Evolutionary conservation across 345 rosid species (phyloP).

Genomic region (Melastoma malabathricum): DNA sequence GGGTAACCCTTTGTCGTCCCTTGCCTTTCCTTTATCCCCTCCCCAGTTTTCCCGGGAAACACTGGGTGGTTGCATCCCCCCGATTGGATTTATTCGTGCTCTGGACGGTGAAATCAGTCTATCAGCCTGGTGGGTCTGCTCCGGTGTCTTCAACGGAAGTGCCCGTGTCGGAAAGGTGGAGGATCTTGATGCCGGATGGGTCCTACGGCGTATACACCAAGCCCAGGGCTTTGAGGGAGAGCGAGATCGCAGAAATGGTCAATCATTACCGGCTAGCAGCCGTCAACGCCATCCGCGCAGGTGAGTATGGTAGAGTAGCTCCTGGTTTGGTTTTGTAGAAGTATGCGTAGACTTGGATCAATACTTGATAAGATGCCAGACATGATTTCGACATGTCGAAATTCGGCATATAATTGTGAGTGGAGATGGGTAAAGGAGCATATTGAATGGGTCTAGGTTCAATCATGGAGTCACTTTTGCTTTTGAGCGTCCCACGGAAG

Average conservation of each 20-base stretch:
- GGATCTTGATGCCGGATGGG: constrained; percentile 16
- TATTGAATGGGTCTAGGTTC: no score
- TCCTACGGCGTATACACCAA: constrained; percentile 15
- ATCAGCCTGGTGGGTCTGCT: constrained; percentile 30
- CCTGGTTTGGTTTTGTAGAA: no score
- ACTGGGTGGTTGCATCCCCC: no score
- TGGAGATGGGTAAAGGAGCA: no score
- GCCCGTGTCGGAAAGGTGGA: constrained; percentile 28
- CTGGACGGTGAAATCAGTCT: constrained; percentile 10
- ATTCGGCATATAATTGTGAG: no score
- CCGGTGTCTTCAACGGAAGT: constrained; percentile 26
- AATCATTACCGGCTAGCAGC: constrained; percentile 24
- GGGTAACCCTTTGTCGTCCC: constrained; percentile 13
- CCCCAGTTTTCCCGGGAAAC: not conserved
- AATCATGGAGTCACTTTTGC: no score
- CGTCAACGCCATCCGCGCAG: constrained; percentile 29
- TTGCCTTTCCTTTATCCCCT: not conserved
- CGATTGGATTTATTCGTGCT: no score
- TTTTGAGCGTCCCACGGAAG: no score
- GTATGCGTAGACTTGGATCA: no score
- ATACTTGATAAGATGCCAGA: no score
- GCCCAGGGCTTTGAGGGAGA: constrained; percentile 15
- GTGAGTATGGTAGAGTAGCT: not conserved
- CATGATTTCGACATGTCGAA: no score
- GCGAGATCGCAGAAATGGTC: constrained; percentile 20